These are phyloP conservation scores for Mucor irregularis DNA, from an alignment of 371 early-diverging fungal genomes.

Conservation along the genomic window DNA sequence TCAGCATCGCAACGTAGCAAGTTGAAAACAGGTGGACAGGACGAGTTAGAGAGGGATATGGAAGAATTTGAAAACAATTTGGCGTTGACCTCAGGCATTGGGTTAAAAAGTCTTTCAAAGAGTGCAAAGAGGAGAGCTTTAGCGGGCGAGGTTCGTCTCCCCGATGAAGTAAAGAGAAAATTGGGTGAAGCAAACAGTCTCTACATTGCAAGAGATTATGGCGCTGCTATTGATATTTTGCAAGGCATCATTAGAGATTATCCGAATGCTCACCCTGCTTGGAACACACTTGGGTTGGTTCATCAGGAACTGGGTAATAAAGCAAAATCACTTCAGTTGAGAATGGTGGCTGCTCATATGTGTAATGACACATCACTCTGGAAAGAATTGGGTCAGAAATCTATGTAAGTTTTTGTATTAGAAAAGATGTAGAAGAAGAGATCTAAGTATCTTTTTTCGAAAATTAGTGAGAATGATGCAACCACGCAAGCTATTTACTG, in stretches of 20 bases:
- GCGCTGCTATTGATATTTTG: constrained; percentile 65
- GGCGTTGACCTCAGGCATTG: constrained; percentile 35
- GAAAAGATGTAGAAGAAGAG: neutral
- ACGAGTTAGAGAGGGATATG: constrained; percentile 34
- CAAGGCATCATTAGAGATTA: constrained; percentile 76
- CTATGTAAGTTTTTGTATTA: constrained; percentile 65
- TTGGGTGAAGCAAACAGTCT: constrained; percentile 75
- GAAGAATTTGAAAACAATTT: constrained; percentile 45
- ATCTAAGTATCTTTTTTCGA: neutral
- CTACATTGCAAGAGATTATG: constrained; percentile 70
- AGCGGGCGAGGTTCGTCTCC: constrained; percentile 34
- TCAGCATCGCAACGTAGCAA: constrained; percentile 9
- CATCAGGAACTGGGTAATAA: constrained; percentile 86
- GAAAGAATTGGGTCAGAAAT: constrained; percentile 80
- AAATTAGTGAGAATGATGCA: constrained; percentile 62
- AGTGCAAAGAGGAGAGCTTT: constrained; percentile 15
- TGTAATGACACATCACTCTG: constrained; percentile 78
- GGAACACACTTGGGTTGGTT: constrained; percentile 88
- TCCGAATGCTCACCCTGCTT: constrained; percentile 74
- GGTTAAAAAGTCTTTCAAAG: constrained; percentile 17
- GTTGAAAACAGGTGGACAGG: constrained; percentile 33
- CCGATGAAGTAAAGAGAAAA: constrained; percentile 56
- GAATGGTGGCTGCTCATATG: constrained; percentile 91
- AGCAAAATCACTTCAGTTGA: constrained; percentile 75
- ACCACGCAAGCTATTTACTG: constrained; percentile 84